Evolutionary conservation across 2,329 filamentous ascomycete genomes (phyloP), one percentile per base, ranked within the genome.

Genomic region (Cladosporium sp.): DNA sequence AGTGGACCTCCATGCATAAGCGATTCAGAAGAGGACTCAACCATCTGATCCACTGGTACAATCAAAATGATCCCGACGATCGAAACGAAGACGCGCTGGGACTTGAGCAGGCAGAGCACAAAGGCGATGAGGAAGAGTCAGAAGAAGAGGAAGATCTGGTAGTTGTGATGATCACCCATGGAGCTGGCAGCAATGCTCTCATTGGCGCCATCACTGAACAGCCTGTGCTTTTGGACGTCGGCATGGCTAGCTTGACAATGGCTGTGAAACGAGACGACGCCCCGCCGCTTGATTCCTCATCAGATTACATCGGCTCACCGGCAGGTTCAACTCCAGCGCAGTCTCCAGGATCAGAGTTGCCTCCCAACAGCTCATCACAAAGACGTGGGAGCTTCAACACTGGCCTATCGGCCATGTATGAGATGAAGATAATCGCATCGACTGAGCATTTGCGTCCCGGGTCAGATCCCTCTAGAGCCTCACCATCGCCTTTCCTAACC

Each of bases 1-100:
- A 98, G 78, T 99, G 95, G 95, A 91, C 92, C 33, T 84, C 88
- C 3, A 98, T 99, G 95, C 95, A 99, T 78, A 89, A 89, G 75
- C 87, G 95, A 26, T 97, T 98, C 73, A 86, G 93, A 44, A 86
- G 84, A 67, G 94, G 94, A 0, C 78, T 97, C 46, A 88, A 91
- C 69, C 87, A 87, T 53, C 85, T 97, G 80, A 82, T 97, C 14
- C 85, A 90, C 66, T 98, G 93, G 91, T 99, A 99, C 75, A 80
- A 80, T 63, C 79, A 80, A 2, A 78, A 74, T 62, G 73, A 74
- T 35, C 78, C 78, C 0, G 77, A 78, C 31, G 74, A 75, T 50
- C 66, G 71, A 3, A 71, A 70, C 28, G 72, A 77, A 70, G 75
- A 73, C 69, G 70, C 74, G 29, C 75, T 77, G 40, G 75, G 75